Evolutionary conservation across 805 yeast species (phyloP), one percentile per base, ranked within the genome.

Genomic region (Yarrowia sp.): DNA sequence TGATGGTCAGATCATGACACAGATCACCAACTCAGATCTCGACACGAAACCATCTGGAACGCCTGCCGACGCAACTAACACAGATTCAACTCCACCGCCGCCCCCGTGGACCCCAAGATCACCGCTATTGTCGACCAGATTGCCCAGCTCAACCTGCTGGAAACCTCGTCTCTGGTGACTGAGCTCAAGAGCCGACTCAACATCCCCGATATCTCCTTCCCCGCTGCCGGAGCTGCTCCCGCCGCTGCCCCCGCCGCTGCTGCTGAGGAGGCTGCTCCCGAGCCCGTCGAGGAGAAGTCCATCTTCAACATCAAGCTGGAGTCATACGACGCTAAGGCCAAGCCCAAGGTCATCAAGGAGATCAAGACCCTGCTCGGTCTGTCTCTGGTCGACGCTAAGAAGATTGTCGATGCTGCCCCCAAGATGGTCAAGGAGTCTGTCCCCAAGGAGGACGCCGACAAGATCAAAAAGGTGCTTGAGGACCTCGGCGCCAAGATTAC

Each of bases 321-420:
- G 74, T 83, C 93, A 41, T 92, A 94, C 70, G 99, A 94, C 70
- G 84, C 98, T 64, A 92, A 91, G 79, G 77, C 96, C 63, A 94
- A 94, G 81, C 97, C 99, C 64, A 94, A 94, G 87, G 84, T 94
- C 75, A 94, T 94, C 74, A 94, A 94, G 81, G 99, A 94, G 79
- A 96, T 94, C 69, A 94, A 94, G 81, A 81, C 87, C 65, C 79
- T 93, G 72, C 82, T 94, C 71, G 97, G 97, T 14, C 81, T 94
- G 70, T 90, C 97, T 6, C 82, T 94, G 69, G 99, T 94, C 65
- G 98, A 94, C 74, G 89, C 97, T 65, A 94, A 94, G 85, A 94
- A 94, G 80, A 89, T 94, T 68, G 99, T 94, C 63, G 99, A 94
- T 80, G 78, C 90, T 70, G 98, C 99, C 65, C 99, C 99, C 69